phyloP scores from a whole-genome alignment of 176 grass and related monocot species.

The Oryza longistaminata region DNA sequence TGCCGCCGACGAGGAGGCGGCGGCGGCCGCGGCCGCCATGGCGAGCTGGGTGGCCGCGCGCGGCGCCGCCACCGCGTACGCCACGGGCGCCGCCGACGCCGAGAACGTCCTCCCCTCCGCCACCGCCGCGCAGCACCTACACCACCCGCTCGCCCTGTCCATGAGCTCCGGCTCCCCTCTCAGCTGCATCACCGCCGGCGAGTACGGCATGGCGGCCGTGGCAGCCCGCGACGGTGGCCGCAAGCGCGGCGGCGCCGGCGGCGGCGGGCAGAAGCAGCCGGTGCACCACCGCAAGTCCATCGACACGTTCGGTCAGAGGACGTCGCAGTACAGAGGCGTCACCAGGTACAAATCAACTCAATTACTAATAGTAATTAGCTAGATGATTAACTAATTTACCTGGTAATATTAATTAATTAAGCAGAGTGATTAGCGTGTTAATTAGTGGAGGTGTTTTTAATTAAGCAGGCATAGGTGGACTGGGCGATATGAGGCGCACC shows the following conservation, averaged over 20 bases:
- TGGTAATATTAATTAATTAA: no score
- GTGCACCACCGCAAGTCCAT: conserved; percentile 98
- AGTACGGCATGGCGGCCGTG: conserved; percentile 23
- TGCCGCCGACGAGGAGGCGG: conserved; percentile 23
- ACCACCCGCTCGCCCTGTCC: conserved; percentile 63
- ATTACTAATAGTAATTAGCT: neutral
- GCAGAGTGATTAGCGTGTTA: no score
- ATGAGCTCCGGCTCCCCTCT: conserved; percentile 89
- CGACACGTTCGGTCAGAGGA: conserved; percentile 97
- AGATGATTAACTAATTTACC: no score
- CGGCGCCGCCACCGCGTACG: conserved; percentile 2
- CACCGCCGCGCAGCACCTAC: conserved; percentile 13
- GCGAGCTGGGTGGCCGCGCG: conserved; percentile 48
- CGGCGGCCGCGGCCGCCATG: conserved; percentile 40
- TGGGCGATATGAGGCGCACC: conserved; percentile 96
- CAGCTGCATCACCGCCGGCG: conserved; percentile 59
- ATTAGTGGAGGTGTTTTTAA: no score
- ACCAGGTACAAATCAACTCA: conserved; percentile 64
- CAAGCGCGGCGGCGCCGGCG: conserved; percentile 57
- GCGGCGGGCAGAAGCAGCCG: conserved; percentile 69
- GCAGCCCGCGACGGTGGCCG: conserved; percentile 46
- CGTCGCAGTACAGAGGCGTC: conserved; percentile 97
- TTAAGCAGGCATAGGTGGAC: conserved; percentile 94
- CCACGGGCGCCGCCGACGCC: neutral
- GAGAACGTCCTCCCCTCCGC: neutral